Conservation (phyloP, 441 rosid species). For the Francoa sonchifolia region DNA sequence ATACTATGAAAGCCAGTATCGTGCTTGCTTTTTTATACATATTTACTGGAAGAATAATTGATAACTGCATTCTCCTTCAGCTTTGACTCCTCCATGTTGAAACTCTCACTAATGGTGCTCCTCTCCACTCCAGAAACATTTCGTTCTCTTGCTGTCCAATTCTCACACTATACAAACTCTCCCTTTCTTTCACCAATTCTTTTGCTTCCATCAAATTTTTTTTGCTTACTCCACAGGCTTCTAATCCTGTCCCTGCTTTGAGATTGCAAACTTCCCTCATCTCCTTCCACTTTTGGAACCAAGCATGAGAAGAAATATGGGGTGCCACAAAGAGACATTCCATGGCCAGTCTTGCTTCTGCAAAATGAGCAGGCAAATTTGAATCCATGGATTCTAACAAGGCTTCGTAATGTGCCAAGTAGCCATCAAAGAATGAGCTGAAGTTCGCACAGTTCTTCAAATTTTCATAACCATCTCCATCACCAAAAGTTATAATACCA, state of each 20-base stretch:
- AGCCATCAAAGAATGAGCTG: conserved; percentile 22
- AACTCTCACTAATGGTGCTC: conserved; percentile 24
- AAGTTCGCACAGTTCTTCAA: conserved; percentile 6
- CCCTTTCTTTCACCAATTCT: conserved; percentile 24
- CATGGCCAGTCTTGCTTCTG: conserved; percentile 31
- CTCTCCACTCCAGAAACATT: conserved; percentile 33
- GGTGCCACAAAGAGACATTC: conserved; percentile 35
- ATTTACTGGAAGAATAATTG: no score
- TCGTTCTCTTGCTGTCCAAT: conserved; percentile 22
- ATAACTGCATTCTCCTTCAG: no score
- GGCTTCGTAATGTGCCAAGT: conserved; percentile 24
- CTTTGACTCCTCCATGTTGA: conserved; percentile 28
- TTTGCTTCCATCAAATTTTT: conserved; percentile 25
- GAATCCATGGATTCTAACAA: conserved; percentile 26
- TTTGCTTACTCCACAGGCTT: conserved; percentile 17
- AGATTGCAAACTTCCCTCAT: conserved; percentile 10
- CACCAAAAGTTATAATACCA: conserved; percentile 26
- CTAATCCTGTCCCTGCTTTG: conserved; percentile 11
- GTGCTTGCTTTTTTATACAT: no score
- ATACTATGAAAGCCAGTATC: no score
- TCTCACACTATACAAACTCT: conserved; percentile 18
- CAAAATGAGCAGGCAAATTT: conserved; percentile 15
- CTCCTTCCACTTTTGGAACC: conserved; percentile 30
- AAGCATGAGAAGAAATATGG: conserved; percentile 11
- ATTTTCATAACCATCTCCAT: conserved; percentile 18